phyloP scores from a whole-genome alignment of 345 rosid genomes.

The Camelina hispida region DNA sequence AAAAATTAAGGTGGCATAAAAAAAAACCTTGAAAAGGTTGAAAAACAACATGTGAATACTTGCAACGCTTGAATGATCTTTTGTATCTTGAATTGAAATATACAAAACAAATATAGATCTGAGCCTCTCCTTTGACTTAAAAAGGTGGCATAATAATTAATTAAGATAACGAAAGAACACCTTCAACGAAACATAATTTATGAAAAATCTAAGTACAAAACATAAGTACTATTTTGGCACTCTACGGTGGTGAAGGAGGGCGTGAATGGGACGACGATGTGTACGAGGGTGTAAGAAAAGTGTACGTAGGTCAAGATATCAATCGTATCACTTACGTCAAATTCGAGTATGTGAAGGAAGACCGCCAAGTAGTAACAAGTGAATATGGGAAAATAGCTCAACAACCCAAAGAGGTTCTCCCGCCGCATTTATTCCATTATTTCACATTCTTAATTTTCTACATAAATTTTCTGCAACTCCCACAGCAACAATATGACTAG shows the following conservation, averaged over 20 bases:
- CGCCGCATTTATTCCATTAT: not conserved
- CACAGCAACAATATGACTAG: not conserved
- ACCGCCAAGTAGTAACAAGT: conserved; percentile 33
- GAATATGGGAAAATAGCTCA: conserved; percentile 33
- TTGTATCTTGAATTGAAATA: not conserved
- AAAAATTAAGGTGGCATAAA: too few relatives aligned
- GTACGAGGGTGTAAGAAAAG: conserved; percentile 38
- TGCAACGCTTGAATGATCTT: not conserved
- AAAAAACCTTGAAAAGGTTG: too few relatives aligned
- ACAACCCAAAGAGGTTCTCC: conserved; percentile 33
- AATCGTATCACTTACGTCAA: conserved; percentile 34
- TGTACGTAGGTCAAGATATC: conserved; percentile 33
- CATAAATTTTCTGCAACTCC: not conserved
- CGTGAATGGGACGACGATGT: conserved; percentile 41
- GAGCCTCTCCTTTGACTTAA: not conserved
- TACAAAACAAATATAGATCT: not conserved
- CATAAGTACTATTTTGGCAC: not conserved
- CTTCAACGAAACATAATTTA: not conserved
- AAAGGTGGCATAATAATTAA: not conserved
- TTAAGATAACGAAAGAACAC: not conserved
- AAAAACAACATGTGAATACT: too few relatives aligned
- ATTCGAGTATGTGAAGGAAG: conserved; percentile 36
- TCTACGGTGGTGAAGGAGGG: conserved; percentile 23
- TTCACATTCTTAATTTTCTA: not conserved
- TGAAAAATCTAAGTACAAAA: not conserved